Base-by-base conservation (phyloP, 2,329 filamentous ascomycete genomes). In the Colletotrichum sp. region DNA sequence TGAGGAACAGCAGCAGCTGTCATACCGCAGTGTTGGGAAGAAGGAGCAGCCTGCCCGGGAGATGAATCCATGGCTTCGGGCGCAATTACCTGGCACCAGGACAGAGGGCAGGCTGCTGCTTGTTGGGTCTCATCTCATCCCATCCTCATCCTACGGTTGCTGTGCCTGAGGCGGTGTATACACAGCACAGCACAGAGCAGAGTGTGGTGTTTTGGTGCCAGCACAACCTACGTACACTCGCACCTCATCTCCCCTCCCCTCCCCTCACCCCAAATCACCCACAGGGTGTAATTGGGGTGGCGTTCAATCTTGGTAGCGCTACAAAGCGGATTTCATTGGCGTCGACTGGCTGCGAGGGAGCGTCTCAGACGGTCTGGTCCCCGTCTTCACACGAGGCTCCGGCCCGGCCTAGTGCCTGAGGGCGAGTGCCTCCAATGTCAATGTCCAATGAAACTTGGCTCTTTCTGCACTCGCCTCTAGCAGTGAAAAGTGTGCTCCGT, bases 311-410 rank as follows among this genome's bases (percentile, higher is more conserved):
- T 58, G 16, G 54, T 54, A 70, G 59, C 59, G 70, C 36, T 36
- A 9, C 21, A 66, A 36, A 63, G 55, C 38, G 61, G 67, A 66
- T 61, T 73, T 33, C 61, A 24, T 54, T 62, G 54, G 67, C 55
- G 67, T 54, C 33, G n/a, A 61, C 67, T 63, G 62, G 71, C 31
- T 64, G 54, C 38, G 66, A 73, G 61, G 61, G 66, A 70, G 61
- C 68, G 62, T 66, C 61, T 70, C 55, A 29, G 71, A 71, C 62
- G 54, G 62, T 58, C 31, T 66, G 59, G 55, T 33, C 33, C 18
- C 21, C 27, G n/a, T 59, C 66, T 68, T 58, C 51, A 73, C 71
- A 66, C 43, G 61, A 73, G 55, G 33, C 43, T 71, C 55, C 55
- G 68, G 67, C 61, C 33, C 55, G 33, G 27, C 8, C 13, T 33